phyloP scores from a whole-genome alignment of 352 stramenopile genomes.

The Globisporangium uncinulatum region DNA sequence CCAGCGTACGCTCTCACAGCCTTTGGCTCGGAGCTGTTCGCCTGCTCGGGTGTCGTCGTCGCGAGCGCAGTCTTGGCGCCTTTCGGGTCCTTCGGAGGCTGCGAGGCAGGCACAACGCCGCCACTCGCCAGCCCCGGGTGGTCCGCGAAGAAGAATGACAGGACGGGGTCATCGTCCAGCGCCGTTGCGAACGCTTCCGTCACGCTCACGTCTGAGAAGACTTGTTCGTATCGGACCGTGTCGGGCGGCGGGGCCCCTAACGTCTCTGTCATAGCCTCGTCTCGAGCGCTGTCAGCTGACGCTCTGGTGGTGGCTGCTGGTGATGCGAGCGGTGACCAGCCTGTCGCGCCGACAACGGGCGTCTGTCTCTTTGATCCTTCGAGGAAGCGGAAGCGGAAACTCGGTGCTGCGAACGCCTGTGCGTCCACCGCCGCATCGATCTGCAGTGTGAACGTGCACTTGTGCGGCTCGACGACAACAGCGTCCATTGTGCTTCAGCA shows the following conservation, averaged over 20 bases:
- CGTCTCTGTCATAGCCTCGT: no score
- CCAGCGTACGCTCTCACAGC: conserved; percentile 28
- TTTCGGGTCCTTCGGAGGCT: conserved; percentile 28
- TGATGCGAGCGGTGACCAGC: conserved; percentile 21
- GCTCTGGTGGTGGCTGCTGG: background rate
- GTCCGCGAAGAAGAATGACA: conserved; percentile 63
- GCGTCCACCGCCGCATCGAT: conserved; percentile 46
- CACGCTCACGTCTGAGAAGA: conserved; percentile 35
- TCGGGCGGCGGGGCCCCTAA: background rate
- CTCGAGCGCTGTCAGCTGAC: conserved; percentile 1
- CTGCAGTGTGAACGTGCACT: conserved; percentile 55
- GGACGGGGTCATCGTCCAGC: conserved; percentile 53
- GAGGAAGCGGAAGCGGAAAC: conserved; percentile 67
- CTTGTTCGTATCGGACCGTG: conserved; percentile 41
- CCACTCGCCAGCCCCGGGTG: conserved; percentile 17
- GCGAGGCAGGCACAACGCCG: conserved; percentile 8
- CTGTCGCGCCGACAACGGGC: conserved; percentile 22
- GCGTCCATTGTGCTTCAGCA: conserved; percentile 6
- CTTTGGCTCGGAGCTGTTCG: conserved; percentile 5
- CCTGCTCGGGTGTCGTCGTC: conserved; percentile 2
- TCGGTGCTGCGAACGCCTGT: conserved; percentile 34
- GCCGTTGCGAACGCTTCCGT: conserved; percentile 36
- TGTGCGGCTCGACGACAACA: conserved; percentile 15
- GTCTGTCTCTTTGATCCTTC: conserved; percentile 61
- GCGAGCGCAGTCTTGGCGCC: conserved; percentile 6